Base-by-base conservation (phyloP, 331 rosid species). In the Acacia pycnantha region DNA sequence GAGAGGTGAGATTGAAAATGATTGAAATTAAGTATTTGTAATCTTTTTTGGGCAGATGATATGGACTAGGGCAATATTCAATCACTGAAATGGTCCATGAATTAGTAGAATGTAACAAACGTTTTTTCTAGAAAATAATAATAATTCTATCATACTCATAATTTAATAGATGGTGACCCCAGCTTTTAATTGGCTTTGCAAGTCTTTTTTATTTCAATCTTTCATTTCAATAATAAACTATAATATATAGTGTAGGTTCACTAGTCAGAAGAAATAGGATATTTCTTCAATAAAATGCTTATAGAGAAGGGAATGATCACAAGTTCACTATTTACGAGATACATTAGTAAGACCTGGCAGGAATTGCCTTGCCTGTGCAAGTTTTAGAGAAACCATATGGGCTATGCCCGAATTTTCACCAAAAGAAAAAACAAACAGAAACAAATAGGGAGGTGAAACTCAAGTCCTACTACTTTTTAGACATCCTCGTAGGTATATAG, bases 391-490 rank as follows among this genome's bases (percentile, higher is more conserved):
- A 37, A 37, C 9, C 9, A 37, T 37, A 1, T 37, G 9, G 8
- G 41, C 41, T 6, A 6, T 37, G 9, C 41, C 9, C 2, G 8
- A 37, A 37, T 37, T 37, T 37, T 37, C 41, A 37, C 9, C 9
- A 1, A 37, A 37, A 37, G 37, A 33, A 33, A 37, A 37, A 37
- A 37, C 9, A 37, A 6, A 37, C 2, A 31, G 2, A 37, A 37
- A 1, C 53, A 48, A 11, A 48, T 8, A 4, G 3, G 29, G 29
- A 58, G 26, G 65, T n/a, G n/a, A 19, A 88, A 76, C 40, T 91
- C 90, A 40, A 79, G 80, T 76, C 93, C 90, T 8, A 37, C 41
- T 37, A 88, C 65, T 87, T 59, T 66, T 48, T 59, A 58, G 14
- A 7, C 80, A 73, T 90, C 81, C 73, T 77, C 80, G 79, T 86